A percentile compares a stretch with the other conserved stretches of the same genome.
phyloP scores from a whole-genome alignment of 2,329 filamentous ascomycete genomes.

The Dothideomycetes sp. region DNA sequence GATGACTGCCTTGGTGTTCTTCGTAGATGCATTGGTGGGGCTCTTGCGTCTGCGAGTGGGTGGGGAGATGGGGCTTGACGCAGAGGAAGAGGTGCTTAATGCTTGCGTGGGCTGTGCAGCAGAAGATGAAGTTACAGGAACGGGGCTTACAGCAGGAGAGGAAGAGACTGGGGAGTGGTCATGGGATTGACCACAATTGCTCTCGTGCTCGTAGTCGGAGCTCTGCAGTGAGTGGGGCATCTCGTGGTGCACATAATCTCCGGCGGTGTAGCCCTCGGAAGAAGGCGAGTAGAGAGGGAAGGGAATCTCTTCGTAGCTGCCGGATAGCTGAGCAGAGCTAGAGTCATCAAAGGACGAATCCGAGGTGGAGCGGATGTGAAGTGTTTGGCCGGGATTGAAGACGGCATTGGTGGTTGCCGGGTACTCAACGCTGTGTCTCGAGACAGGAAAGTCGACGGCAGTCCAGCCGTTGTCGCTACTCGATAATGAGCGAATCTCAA shows the following conservation, averaged over 20 bases:
- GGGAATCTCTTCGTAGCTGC: conserved; percentile 69
- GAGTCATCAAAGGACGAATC: conserved; percentile 61
- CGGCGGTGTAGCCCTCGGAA: conserved; percentile 58
- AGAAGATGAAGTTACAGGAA: conserved; percentile 20
- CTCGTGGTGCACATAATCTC: conserved; percentile 34
- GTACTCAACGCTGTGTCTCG: conserved; percentile 56
- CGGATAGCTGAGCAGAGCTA: conserved; percentile 51
- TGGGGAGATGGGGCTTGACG: conserved; percentile 41
- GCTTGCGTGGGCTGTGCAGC: conserved; percentile 32
- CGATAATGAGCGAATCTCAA: conserved; percentile 82
- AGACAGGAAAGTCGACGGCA: conserved; percentile 52
- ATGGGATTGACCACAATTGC: conserved; percentile 3
- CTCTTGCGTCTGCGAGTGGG: conserved; percentile 59
- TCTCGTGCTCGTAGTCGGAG: conserved; percentile 21
- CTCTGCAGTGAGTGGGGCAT: conserved; percentile 15
- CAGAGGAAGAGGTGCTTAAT: conserved; percentile 47
- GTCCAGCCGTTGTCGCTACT: conserved; percentile 80
- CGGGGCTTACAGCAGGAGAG: conserved; percentile 11
- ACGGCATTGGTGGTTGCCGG: conserved; percentile 49
- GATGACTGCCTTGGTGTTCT: conserved; percentile 73
- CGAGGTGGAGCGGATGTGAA: conserved; percentile 78
- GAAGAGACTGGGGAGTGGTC: conserved; percentile 15
- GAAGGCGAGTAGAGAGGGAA: conserved; percentile 74
- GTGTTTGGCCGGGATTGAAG: conserved; percentile 83
- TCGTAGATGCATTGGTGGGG: conserved; percentile 28